Conservation (phyloP, 805 yeast genomes). For the Kodamaea jinghongensis region DNA sequence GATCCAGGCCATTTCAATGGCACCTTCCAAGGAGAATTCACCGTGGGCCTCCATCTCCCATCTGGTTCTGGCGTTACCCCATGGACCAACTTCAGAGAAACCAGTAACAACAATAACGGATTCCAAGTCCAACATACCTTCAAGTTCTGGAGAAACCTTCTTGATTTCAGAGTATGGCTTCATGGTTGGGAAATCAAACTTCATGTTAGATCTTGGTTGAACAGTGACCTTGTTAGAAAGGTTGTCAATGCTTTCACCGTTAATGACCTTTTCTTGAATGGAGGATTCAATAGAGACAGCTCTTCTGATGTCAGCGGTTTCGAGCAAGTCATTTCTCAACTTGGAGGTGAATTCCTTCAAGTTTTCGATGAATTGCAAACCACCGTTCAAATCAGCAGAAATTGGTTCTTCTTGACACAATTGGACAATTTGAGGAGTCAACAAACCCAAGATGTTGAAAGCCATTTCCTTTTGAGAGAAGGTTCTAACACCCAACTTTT, state of each 20-base stretch:
- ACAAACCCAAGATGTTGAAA: conserved; percentile 90
- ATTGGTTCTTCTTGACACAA: conserved; percentile 92
- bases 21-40: conserved; percentile 93
- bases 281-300: conserved; percentile 94
- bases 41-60: conserved; percentile 99
- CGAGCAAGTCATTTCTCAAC: conserved; percentile 72
- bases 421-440: conserved; percentile 81
- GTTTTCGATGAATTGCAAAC: conserved; percentile 89
- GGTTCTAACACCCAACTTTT: conserved; percentile 92
- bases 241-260: conserved; percentile 85
- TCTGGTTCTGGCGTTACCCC: conserved; percentile 99
- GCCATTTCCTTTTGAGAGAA: conserved; percentile 99
- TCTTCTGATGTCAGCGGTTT: conserved; percentile 87
- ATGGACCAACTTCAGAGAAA: conserved; percentile 97
- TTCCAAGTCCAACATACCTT: conserved; percentile 90
- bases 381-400: conserved; percentile 98
- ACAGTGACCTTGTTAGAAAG: conserved; percentile 75
- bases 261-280: conserved; percentile 78
- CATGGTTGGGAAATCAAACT: conserved; percentile 88
- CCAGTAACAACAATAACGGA: conserved; percentile 94
- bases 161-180: conserved; percentile 75
- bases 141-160: conserved; percentile 66
- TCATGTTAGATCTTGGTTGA: conserved; percentile 93
- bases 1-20: conserved; percentile 99
- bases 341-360: conserved; percentile 82